Evolutionary conservation across 140 eudicot genomes (phyloP), one percentile per base, ranked within the genome.

Genomic region (Ambrosia hybrid): DNA sequence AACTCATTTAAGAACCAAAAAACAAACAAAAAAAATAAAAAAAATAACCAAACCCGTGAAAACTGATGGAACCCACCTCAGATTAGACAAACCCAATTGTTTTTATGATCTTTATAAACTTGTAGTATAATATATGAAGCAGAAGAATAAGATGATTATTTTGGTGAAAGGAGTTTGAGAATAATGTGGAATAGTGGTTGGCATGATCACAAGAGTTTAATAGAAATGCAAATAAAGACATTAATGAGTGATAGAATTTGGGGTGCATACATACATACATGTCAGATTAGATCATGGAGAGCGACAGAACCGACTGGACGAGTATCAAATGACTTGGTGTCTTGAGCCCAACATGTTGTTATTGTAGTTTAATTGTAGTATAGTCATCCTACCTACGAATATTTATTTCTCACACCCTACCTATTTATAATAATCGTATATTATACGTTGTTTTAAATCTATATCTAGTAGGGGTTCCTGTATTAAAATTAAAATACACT

Each of bases 311-410:
- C 77, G 77, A 56, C 36, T 15, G 63, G 26, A 43, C 15, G 51
- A 61, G 77, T 41, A 62, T 77, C 81, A 77, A 74, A 65, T 74
- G 57, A 51, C 65, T 38, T 74, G 72, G 21, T 65, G 73, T 74
- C 72, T 65, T 73, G 53, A 41, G 76, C 39, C 26, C 12, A 67
- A 45, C 71, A 45, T 66, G 2, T 9, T 4, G 51, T 21, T 21
- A 21, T 45, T 5, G 9, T 45, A 4, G 30, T 63, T 63, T 37
- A 63, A 16, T 60, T 0, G 10, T 60, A 11, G 8, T 10, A 60
- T 9, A 4, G 51, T 41, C 46, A 41, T 41, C 26, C 26, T 21
- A 37, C 41, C 41, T 37, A 3, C 41, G 41, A 37, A 37, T 37
- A 37, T 37, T 21, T 21, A 21, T 21, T 21, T 21, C 26, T 21